Conservation (phyloP, 805 yeast genomes). For the Yarrowia sp. region DNA sequence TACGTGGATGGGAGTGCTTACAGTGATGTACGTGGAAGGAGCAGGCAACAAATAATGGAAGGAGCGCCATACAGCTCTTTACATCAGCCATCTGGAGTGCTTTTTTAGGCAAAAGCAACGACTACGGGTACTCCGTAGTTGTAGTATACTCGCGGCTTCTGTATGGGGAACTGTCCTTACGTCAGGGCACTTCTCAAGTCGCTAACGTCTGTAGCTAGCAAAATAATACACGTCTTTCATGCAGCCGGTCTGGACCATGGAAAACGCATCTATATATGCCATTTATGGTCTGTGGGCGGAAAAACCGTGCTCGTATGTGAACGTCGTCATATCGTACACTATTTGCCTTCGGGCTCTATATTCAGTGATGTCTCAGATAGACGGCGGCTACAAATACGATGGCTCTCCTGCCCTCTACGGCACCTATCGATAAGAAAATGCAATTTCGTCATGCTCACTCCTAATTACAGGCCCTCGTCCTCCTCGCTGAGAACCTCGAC, state of each 20-base stretch:
- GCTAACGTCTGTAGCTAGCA: neutral
- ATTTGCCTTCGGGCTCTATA: neutral
- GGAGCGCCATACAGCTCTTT: too few relatives aligned
- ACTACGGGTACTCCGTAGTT: too few relatives aligned
- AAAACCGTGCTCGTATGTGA: too few relatives aligned
- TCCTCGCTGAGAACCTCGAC: conserved; percentile 20
- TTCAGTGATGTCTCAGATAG: neutral
- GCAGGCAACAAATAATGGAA: neutral
- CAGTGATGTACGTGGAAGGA: neutral
- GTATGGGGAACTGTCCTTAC: too few relatives aligned
- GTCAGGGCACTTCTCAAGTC: too few relatives aligned
- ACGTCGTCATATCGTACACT: neutral
- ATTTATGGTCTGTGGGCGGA: too few relatives aligned
- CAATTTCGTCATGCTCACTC: conserved; percentile 7
- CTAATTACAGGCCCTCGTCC: conserved; percentile 13
- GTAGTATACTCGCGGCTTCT: too few relatives aligned
- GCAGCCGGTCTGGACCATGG: neutral
- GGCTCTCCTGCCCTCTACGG: neutral
- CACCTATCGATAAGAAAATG: neutral
- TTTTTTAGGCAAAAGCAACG: too few relatives aligned
- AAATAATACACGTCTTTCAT: neutral
- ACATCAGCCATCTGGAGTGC: too few relatives aligned
- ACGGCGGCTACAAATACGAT: neutral
- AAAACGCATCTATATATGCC: too few relatives aligned
- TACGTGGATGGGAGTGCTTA: neutral